Evolutionary conservation across 495 filamentous ascomycete genomes (phyloP), one percentile per base, ranked within the genome.

Genomic region (Trichoderma parareesei): DNA sequence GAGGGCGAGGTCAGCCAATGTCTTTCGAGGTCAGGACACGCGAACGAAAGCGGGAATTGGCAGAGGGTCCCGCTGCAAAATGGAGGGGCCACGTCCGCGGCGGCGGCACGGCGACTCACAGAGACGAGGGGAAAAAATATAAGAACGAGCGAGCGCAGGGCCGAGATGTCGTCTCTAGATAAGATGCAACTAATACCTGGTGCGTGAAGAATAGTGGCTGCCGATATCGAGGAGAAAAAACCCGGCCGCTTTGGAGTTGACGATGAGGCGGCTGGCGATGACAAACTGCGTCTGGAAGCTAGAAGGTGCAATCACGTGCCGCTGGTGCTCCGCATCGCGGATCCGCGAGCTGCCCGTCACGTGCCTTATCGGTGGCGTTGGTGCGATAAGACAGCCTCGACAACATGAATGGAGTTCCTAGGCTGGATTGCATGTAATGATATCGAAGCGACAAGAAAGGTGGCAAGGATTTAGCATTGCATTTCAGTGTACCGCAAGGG

Each of bases 21-120:
- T 57, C 53, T 57, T 57, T 57, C 53, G 37, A 57, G 5, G 53
- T 35, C 53, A 57, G 53, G 53, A 57, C 53, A 57, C 53, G 53
- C 53, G 53, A 57, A 57, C 53, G 53, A 37, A 57, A 57, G 53
- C 53, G 53, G 53, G 53, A 57, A 57, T 57, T 57, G 53, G 53
- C 14, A 27, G 53, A 57, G 53, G 44, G 53, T 57, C 53, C 53
- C 53, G 37, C 53, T 18, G 53, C 53, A 18, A 57, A 57, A 57
- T 57, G 53, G 53, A 57, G 53, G 53, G 53, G 53, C 53, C 53
- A 57, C 53, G 53, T 57, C 27, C 53, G 20, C 53, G n/a, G 18
- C 5, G 27, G n/a, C 9, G 48, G n/a, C 14, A 37, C 3, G 33
- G 53, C 53, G 53, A 57, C 53, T 57, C 53, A 57, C 53, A 57